A percentile compares a stretch with the other conserved stretches of the same genome.
Evolutionary conservation across 805 yeast genomes (phyloP).

Genomic region (Nakazawaea pomicola): DNA sequence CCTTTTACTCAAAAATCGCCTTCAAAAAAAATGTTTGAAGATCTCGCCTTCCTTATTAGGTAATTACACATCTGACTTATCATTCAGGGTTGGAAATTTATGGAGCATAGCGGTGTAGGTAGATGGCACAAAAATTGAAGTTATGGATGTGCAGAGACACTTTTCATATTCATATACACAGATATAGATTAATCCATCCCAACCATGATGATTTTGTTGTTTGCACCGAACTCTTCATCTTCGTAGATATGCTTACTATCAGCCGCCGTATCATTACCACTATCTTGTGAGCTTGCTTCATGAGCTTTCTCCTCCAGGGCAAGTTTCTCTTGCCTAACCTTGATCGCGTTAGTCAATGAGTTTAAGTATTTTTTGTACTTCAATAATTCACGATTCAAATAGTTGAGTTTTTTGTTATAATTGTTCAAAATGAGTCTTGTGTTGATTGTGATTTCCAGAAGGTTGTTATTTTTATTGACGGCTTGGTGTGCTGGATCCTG

Average conservation of each 20-base stretch:
- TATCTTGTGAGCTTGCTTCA: too few relatives aligned
- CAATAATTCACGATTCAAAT: conserved; percentile 38
- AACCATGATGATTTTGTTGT: conserved; percentile 10
- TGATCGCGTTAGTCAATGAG: conserved; percentile 42
- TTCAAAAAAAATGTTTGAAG: too few relatives aligned
- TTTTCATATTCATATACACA: not conserved
- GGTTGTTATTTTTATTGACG: too few relatives aligned
- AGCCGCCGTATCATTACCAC: conserved; percentile 1
- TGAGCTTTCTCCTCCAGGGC: too few relatives aligned
- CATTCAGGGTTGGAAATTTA: not conserved
- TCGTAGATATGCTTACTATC: conserved; percentile 11
- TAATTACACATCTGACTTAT: not conserved
- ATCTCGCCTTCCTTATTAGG: conserved; percentile 5
- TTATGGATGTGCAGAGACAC: too few relatives aligned
- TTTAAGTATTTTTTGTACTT: conserved; percentile 41
- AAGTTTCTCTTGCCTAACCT: conserved; percentile 33
- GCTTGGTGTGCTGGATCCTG: conserved; percentile 5
- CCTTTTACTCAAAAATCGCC: conserved; percentile 3
- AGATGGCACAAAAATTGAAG: too few relatives aligned
- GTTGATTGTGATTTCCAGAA: conserved; percentile 21
- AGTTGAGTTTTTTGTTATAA: conserved; percentile 35
- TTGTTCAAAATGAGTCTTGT: conserved; percentile 32
- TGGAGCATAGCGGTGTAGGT: too few relatives aligned
- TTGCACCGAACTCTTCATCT: conserved; percentile 4
- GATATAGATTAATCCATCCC: not conserved